Evolutionary conservation across 176 grass and related monocot species (phyloP), one percentile per base, ranked within the genome.

Genomic region (Aechmea fasciata): DNA sequence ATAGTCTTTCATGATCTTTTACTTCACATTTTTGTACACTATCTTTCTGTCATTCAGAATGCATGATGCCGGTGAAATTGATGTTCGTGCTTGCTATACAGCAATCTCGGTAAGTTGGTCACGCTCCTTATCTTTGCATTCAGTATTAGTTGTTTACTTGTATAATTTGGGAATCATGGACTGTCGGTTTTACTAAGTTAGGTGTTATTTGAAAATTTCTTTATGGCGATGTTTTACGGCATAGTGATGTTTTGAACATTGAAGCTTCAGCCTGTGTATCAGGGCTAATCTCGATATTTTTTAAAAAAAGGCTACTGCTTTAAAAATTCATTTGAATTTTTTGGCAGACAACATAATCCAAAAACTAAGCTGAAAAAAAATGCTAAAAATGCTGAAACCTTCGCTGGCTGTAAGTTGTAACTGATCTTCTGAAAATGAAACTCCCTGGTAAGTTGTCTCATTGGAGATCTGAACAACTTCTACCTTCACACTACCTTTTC

Each of bases 31-130:
- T n/a, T 74, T 25, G 19, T 66, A 33, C 15, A 14, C 3, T 28
- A 17, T 47, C 53, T 72, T 78, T 33, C 47, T 69, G 79, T 66
- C 50, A 48, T 47, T 66, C 72, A 97, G 89, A 79, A 97, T 97
- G 93, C 93, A 97, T 76, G 68, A 90, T 63, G 73, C 71, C 68
- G 93, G 93, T 75, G 93, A 97, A 85, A 87, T 90, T 57, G 93
- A 97, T 87, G 93, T 87, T 26, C 86, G 89, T 67, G 87, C 93
- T 81, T 87, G 86, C 64, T 97, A 97, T 73, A 92, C 85, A 20
- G 89, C 89, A 76, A 74, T 92, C 57, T 90, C 93, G 13, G 93
- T 97, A 77, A 77, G 89, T 80, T 75, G 64, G 11, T 64, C 74
- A 14, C 20, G 19, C 3, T 48, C 18, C 7, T 48, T 51, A 1